Percentiles rank a stretch among this genome's conserved stretches.
These are phyloP conservation scores for Macrocybe gigantea DNA, from an alignment of 768 basidiomycete genomes.

Conservation along the genomic window DNA sequence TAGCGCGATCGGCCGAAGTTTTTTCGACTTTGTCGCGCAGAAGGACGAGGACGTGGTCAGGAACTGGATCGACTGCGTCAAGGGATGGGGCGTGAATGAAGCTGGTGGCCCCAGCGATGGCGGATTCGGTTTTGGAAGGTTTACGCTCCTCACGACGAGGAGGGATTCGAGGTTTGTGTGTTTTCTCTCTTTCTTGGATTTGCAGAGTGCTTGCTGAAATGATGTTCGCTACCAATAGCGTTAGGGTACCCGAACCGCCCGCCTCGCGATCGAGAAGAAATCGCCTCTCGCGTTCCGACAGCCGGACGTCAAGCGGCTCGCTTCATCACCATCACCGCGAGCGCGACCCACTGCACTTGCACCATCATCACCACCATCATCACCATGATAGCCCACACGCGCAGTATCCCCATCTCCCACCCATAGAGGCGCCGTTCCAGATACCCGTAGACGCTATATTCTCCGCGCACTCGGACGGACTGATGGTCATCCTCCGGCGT, in stretches of 20 bases:
- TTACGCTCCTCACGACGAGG: slow-evolving; percentile 48
- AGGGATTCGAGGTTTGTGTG: slow-evolving; percentile 54
- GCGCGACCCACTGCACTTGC: too few relatives aligned
- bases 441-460: slow-evolving; percentile 75
- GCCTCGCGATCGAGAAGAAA: slow-evolving; percentile 5
- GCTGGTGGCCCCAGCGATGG: slow-evolving; percentile 79
- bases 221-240: slow-evolving; percentile 11
- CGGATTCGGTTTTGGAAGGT: slow-evolving; percentile 79
- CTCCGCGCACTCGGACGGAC: slow-evolving; percentile 79
- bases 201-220: neutral
- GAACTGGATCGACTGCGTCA: slow-evolving; percentile 72
- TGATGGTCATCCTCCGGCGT: slow-evolving; percentile 71
- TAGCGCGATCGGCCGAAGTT: slow-evolving; percentile 55
- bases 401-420: slow-evolving; percentile 5
- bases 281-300: slow-evolving; percentile 8
- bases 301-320: slow-evolving; percentile 6
- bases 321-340: too few relatives aligned
- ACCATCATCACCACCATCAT: too few relatives aligned
- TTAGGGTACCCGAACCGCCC: slow-evolving; percentile 27
- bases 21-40: slow-evolving; percentile 70
- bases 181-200: neutral
- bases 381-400: too few relatives aligned
- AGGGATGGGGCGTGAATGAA: slow-evolving; percentile 83
- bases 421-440: slow-evolving; percentile 25
- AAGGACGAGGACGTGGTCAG: slow-evolving; percentile 63